Conservation (phyloP, 257 asterid species). For the Jacaranda copaia region DNA sequence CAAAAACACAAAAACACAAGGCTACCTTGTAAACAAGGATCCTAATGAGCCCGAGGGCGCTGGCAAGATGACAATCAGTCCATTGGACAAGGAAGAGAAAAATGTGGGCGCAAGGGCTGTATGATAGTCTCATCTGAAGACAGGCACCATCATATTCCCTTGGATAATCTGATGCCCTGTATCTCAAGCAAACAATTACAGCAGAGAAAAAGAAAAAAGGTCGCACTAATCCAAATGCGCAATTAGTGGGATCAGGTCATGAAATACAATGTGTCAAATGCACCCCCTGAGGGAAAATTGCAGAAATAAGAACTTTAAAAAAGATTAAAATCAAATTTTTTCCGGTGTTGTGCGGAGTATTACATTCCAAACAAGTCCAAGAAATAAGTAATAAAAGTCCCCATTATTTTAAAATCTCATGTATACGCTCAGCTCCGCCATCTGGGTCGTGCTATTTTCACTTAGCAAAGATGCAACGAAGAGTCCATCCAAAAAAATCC, state of each 20-base stretch:
- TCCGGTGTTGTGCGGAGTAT: neutral
- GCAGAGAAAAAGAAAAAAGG: slow-evolving; percentile 1
- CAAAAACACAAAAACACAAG: slow-evolving; percentile 24
- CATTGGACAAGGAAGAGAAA: slow-evolving; percentile 89
- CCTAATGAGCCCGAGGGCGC: slow-evolving; percentile 85
- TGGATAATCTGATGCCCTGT: slow-evolving; percentile 87
- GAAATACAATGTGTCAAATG: slow-evolving; percentile 14
- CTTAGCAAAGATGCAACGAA: neutral
- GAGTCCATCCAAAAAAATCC: neutral
- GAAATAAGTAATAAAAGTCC: slow-evolving; percentile 2
- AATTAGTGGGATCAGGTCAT: neutral
- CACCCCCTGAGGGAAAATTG: neutral
- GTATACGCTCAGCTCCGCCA: neutral
- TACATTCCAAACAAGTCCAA: neutral
- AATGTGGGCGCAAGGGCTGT: slow-evolving; percentile 87
- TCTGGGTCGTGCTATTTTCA: too few species aligned
- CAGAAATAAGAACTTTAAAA: neutral
- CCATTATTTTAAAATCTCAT: neutral
- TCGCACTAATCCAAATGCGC: neutral
- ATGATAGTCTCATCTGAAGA: slow-evolving; percentile 96
- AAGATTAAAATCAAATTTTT: neutral
- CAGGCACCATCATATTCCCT: slow-evolving; percentile 76
- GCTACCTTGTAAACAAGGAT: slow-evolving; percentile 81
- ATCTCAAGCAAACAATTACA: slow-evolving; percentile 33
- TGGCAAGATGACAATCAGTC: slow-evolving; percentile 92